Evolutionary conservation across 139 green algal species (phyloP), one percentile per base, ranked within the genome.

Genomic region (Desmodesmus armatus): DNA sequence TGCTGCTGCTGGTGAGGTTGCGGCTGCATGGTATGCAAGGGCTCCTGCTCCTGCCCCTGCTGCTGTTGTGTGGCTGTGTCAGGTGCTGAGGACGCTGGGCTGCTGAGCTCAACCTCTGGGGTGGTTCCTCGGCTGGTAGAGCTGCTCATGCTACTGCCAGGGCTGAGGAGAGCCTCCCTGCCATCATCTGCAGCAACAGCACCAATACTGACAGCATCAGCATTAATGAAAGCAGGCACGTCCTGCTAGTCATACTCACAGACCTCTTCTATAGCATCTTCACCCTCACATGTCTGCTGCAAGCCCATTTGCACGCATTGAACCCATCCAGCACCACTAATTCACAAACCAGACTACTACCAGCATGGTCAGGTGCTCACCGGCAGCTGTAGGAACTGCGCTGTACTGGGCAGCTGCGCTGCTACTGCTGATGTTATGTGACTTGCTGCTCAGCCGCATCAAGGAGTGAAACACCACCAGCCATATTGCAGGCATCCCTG

Each of bases 391-490:
- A 23, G 76, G 53, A 53, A 82, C 35, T 17, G 17, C 55, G 1
- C 40, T 25, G 47, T 82, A 82, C 2, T 39, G 44, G 1, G 39
- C 55, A 49, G 51, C 74, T 51, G 74, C 29, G 7, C 33, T 47
- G 73, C 47, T 47, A 3, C 47, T 27, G 40, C 19, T 67, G n/a
- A 55, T 35, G 3, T 72, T 29, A n/a, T n/a, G n/a, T n/a, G n/a
- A 55, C 15, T 35, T 19, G n/a, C 67, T 84, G 62, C n/a, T n/a
- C n/a, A n/a, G n/a, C n/a, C n/a, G n/a, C 62, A 77, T 53, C 21
- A 53, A 62, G 3, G 77, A 29, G 4, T 76, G 78, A 44, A 77
- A 91, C 17, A 85, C 79, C 39, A 35, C 53, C 65, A 86, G 35
- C 72, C 72, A 91, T 21, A 39, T 41, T 2, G 31, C 63, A 27